Evolutionary conservation across 371 early-diverging fungal species (phyloP).

Genomic region (Nematocida ausubeli): DNA sequence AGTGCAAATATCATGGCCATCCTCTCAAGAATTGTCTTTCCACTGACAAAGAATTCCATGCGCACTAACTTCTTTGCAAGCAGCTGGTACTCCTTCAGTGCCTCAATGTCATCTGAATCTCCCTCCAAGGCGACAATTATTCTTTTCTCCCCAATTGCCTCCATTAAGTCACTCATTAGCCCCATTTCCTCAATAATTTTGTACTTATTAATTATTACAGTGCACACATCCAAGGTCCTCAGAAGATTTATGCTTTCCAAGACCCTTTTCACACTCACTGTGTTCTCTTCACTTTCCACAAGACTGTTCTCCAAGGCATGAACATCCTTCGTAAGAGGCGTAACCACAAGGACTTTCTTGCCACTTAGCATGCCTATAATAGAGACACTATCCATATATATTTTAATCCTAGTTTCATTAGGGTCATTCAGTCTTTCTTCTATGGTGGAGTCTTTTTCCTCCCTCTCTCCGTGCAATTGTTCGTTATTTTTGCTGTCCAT

Average conservation of each 20-base stretch:
- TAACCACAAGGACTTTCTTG: constrained; percentile 10
- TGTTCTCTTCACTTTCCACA: neutral
- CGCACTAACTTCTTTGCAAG: neutral
- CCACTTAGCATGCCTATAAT: neutral
- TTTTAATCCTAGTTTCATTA: neutral
- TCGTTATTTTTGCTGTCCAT: neutral
- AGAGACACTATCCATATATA: neutral
- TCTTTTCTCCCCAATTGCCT: neutral
- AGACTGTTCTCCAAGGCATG: neutral
- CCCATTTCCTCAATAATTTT: constrained; percentile 1
- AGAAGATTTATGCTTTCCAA: constrained; percentile 4
- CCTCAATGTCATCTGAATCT: neutral
- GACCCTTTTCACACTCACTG: constrained; percentile 1
- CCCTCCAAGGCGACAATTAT: neutral
- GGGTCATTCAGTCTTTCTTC: neutral
- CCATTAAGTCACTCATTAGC: neutral
- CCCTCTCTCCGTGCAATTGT: neutral
- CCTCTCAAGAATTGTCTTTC: neutral
- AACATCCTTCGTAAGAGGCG: constrained; percentile 16
- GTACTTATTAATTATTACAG: constrained; percentile 21
- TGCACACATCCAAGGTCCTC: neutral
- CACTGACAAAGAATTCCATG: neutral
- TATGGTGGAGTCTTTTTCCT: neutral
- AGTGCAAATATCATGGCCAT: constrained; percentile 37
- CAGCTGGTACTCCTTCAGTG: neutral